Conservation (phyloP, 2,329 filamentous ascomycete genomes). For the Diplodia scrobiculata region DNA sequence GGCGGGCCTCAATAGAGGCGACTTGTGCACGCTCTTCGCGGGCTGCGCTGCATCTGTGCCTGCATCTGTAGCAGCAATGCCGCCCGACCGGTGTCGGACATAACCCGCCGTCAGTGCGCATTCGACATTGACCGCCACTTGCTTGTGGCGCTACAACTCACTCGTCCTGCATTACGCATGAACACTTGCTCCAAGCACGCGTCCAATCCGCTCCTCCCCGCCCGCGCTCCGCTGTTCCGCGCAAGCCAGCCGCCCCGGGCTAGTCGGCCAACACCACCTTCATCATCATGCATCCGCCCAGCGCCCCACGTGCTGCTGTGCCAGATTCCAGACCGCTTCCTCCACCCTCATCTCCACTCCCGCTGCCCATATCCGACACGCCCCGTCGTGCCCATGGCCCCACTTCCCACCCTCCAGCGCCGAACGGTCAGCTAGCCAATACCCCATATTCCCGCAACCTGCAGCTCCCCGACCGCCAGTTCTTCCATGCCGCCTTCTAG, state of each 20-base stretch:
- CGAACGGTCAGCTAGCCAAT: not conserved
- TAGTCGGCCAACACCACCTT: not conserved
- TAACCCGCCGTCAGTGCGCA: not conserved
- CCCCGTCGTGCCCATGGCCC: not conserved
- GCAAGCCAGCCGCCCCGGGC: not conserved
- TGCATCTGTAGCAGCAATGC: not conserved
- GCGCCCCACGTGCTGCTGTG: slow-evolving; percentile 1
- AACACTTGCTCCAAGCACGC: slow-evolving; percentile 18
- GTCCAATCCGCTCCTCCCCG: slow-evolving; percentile 21
- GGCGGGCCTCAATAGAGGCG: too few relatives aligned
- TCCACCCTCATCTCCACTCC: slow-evolving; percentile 13
- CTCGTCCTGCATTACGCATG: not conserved
- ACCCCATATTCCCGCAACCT: slow-evolving; percentile 22
- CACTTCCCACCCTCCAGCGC: not conserved
- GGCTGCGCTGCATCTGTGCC: not conserved
- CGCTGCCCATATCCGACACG: not conserved
- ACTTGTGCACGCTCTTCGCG: slow-evolving; percentile 31
- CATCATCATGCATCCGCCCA: slow-evolving; percentile 16
- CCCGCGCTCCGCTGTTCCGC: slow-evolving; percentile 23
- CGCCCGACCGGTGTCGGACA: not conserved
- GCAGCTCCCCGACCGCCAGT: slow-evolving; percentile 2
- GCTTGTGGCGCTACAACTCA: slow-evolving; percentile 11
- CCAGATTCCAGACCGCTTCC: slow-evolving; percentile 19
- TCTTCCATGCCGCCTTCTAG: slow-evolving; percentile 13
- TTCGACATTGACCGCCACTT: slow-evolving; percentile 21